A percentile compares a stretch with the other conserved stretches of the same genome.
Conservation (phyloP, 176 grass and related monocot species). For the Canna indica region DNA sequence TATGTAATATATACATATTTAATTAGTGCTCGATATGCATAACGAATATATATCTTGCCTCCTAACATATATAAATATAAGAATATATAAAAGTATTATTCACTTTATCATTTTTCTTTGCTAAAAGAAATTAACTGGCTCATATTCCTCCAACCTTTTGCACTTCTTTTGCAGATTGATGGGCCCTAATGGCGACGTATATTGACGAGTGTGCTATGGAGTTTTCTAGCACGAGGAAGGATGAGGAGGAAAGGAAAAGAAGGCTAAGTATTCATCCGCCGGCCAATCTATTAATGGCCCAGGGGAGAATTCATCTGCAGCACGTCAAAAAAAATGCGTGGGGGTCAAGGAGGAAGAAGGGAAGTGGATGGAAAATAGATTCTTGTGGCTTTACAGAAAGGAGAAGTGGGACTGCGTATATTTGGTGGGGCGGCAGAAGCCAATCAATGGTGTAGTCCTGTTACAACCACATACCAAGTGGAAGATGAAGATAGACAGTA, state of each 20-base stretch:
- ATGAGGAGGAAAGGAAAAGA: background rate
- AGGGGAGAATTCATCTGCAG: background rate
- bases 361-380: background rate
- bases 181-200: background rate
- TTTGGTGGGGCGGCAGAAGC: background rate
- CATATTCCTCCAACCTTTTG: too few species aligned
- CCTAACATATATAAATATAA: too few species aligned
- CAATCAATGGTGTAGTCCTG: background rate
- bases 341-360: background rate
- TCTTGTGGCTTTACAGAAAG: background rate
- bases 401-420: background rate
- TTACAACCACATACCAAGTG: too few species aligned
- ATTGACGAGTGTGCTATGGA: background rate
- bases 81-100: too few species aligned
- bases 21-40: too few species aligned
- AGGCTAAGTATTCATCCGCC: background rate
- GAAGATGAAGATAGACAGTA: background rate
- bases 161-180: background rate
- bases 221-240: background rate
- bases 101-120: too few species aligned
- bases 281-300: background rate
- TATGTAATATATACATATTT: too few species aligned
- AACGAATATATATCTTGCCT: too few species aligned
- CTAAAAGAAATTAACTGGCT: too few species aligned
- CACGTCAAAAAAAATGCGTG: background rate